Base-by-base conservation (phyloP, 2,329 filamentous ascomycete genomes). In the Beauveria bassiana region DNA sequence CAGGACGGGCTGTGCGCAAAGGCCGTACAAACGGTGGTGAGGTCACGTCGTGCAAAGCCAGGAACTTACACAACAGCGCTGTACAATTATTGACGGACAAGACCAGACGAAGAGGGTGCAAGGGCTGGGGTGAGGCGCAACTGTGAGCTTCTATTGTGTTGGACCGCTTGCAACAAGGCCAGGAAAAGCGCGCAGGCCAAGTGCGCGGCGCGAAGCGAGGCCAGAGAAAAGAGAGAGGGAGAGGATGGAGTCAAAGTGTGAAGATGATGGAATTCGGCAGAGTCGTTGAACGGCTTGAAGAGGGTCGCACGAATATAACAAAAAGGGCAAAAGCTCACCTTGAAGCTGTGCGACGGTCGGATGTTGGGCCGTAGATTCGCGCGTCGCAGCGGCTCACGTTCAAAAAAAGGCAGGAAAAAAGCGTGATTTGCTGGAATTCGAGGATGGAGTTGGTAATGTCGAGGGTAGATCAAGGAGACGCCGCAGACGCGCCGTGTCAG, bases 401-500 rank as follows among this genome's bases (percentile, higher is more conserved):
- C 28, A 12, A 59, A 59, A 59, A 52, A 52, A 22, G 20, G 47
- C 49, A 46, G 24, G n/a, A 18, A 45, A 31, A 60, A 40, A 26
- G 52, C 59, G 50, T 55, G 59, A 53, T 61, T 61, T 61, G 59
- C 54, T 52, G 45, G n/a, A 57, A 62, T 42, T 47, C 16, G n/a
- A 42, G 42, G 31, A 50, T 46, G 16, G 38, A 51, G 26, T 26
- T 43, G 46, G n/a, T 22, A 57, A 46, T 43, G 49, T 60, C 49
- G 40, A 57, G 68, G 62, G 67, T 66, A 64, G 68, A 68, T 68
- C 66, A 68, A 64, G 65, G 64, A 65, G 67, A 68, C 70, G 70
- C 71, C 71, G 71, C 71, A 72, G 71, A 63, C 65, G 68, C 63
- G 64, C 65, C 59, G 65, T 67, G 81, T 84, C 81, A 84, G 79